These are phyloP conservation scores for Spiraea crenata DNA, from an alignment of 331 rosid genomes.

Conservation along the genomic window DNA sequence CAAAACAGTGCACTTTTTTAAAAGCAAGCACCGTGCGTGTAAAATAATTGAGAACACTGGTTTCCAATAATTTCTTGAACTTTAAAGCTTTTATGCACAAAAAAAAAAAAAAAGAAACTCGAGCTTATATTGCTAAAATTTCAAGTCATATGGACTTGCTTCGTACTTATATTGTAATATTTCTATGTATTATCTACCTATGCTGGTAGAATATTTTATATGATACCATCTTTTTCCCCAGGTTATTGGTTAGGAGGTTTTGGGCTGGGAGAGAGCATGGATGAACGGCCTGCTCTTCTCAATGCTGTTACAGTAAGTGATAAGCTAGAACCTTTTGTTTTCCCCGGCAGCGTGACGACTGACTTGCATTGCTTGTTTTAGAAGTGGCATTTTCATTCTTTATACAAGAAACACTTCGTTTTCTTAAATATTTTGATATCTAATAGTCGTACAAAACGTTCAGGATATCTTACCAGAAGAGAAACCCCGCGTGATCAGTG, in stretches of 20 bases:
- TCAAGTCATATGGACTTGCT: not conserved
- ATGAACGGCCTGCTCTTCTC: constrained; percentile 77
- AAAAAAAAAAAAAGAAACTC: not conserved
- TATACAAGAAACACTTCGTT: not conserved
- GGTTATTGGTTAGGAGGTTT: constrained; percentile 97
- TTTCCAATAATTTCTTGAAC: not conserved
- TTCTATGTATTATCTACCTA: not conserved
- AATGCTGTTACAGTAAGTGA: constrained; percentile 57
- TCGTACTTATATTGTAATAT: not conserved
- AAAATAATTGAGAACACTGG: not conserved
- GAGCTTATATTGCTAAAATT: too few relatives aligned
- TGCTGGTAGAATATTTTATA: not conserved
- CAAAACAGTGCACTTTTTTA: not conserved
- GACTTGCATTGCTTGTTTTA: not conserved
- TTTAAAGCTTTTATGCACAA: not conserved
- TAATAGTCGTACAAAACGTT: constrained; percentile 15
- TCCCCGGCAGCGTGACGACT: not conserved
- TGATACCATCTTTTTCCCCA: constrained; percentile 20
- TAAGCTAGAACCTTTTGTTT: constrained; percentile 1
- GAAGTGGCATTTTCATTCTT: not conserved
- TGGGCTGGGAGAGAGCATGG: constrained; percentile 89
- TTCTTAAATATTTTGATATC: not conserved
- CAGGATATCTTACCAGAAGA: constrained; percentile 77
- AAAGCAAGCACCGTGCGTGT: not conserved
- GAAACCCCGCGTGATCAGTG: constrained; percentile 80